Conservation (phyloP, 2,329 filamentous ascomycete species). For the Westerdykella aurantiaca region DNA sequence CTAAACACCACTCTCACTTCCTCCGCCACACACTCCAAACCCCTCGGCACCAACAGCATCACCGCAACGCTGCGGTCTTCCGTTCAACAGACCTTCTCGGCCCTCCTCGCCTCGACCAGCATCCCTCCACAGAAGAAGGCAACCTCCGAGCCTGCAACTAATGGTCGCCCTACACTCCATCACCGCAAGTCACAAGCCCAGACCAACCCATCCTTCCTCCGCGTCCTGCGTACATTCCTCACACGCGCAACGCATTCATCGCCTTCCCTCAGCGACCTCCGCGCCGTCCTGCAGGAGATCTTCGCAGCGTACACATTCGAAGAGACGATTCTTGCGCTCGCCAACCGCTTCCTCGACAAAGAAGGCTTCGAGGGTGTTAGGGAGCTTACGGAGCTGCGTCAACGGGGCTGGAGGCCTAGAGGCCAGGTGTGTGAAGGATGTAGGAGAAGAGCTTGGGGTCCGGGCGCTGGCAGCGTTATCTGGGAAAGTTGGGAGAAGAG, state of each 20-base stretch:
- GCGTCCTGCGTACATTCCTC: constrained; percentile 83
- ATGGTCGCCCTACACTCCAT: constrained; percentile 13
- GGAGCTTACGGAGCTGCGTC: constrained; percentile 66
- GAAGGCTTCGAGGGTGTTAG: constrained; percentile 82
- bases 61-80: constrained; percentile 65
- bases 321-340: constrained; percentile 77
- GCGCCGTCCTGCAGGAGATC: constrained; percentile 77
- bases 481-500: constrained; percentile 75
- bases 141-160: constrained; percentile 9
- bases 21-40: constrained; percentile 12
- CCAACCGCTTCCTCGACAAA: constrained; percentile 79
- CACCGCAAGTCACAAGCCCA: constrained; percentile 25
- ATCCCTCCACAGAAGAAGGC: constrained; percentile 19
- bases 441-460: constrained; percentile 77
- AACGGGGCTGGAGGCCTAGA: constrained; percentile 81
- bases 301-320: constrained; percentile 96
- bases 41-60: constrained; percentile 56
- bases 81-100: constrained; percentile 60
- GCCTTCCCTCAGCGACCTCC: constrained; percentile 79
- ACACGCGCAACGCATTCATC: constrained; percentile 73
- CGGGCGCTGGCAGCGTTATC: constrained; percentile 68
- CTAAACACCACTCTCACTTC: constrained; percentile 26
- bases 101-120: constrained; percentile 26
- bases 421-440: constrained; percentile 87
- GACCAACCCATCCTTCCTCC: constrained; percentile 72